phyloP scores from a whole-genome alignment of 2,329 filamentous ascomycete species.

The Fusarium sp. region DNA sequence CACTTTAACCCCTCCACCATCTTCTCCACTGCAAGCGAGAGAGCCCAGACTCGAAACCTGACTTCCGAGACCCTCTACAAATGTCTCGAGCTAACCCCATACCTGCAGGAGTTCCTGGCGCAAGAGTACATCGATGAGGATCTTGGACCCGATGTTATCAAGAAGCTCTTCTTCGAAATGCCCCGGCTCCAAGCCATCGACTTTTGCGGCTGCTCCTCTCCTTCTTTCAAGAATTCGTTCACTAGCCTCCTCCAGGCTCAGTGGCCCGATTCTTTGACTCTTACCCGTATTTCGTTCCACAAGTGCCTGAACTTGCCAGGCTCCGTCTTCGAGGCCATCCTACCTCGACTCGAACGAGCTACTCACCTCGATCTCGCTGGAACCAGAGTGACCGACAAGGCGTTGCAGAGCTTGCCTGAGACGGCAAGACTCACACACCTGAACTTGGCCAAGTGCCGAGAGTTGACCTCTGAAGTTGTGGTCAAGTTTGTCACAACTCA shows the following conservation, averaged over 20 bases:
- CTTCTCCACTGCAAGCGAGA: slow-evolving; percentile 78
- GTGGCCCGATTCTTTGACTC: slow-evolving; percentile 63
- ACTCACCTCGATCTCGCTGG: slow-evolving; percentile 84
- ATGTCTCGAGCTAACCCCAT: slow-evolving; percentile 75
- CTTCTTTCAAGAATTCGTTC: slow-evolving; percentile 72
- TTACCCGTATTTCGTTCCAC: slow-evolving; percentile 77
- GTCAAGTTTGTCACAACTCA: slow-evolving; percentile 76
- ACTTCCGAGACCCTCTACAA: slow-evolving; percentile 76
- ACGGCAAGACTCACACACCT: slow-evolving; percentile 78
- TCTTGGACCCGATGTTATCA: slow-evolving; percentile 71
- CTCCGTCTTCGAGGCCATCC: slow-evolving; percentile 70
- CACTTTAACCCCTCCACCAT: slow-evolving; percentile 84
- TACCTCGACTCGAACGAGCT: slow-evolving; percentile 73
- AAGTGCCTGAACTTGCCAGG: slow-evolving; percentile 77
- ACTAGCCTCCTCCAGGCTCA: slow-evolving; percentile 59
- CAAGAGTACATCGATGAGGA: slow-evolving; percentile 86
- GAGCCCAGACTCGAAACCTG: slow-evolving; percentile 77
- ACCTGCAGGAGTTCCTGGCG: slow-evolving; percentile 78
- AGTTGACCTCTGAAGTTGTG: slow-evolving; percentile 70
- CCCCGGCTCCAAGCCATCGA: slow-evolving; percentile 73
- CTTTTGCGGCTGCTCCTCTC: slow-evolving; percentile 78
- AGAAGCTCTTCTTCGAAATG: slow-evolving; percentile 74
- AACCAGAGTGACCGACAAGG: slow-evolving; percentile 76
- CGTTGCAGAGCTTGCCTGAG: slow-evolving; percentile 73
- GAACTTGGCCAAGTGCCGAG: slow-evolving; percentile 78